Evolutionary conservation across 805 yeast genomes (phyloP).

Genomic region (Brettanomyces sp.): DNA sequence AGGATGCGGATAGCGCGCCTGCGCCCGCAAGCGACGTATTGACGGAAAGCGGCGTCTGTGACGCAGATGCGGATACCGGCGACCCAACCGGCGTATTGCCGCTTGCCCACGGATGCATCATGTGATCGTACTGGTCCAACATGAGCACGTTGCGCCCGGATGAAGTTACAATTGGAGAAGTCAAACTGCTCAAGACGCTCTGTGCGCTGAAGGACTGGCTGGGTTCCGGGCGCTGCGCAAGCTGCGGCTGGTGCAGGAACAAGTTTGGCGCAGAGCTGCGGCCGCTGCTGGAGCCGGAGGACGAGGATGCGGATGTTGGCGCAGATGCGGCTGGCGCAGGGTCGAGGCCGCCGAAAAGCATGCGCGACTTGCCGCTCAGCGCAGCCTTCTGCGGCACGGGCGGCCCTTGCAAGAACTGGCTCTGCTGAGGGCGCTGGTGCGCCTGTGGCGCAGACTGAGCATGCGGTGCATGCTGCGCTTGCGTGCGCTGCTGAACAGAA

Average conservation of each 20-base stretch:
- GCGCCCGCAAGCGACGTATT: background rate
- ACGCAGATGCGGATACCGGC: constrained; percentile 1
- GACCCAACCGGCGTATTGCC: background rate
- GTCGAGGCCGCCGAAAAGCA: constrained; percentile 32
- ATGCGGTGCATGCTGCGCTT: constrained; percentile 31
- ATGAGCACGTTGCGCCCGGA: constrained; percentile 1
- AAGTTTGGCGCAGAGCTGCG: background rate
- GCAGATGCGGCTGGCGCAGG: background rate
- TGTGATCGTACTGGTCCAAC: constrained; percentile 1
- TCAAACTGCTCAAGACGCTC: background rate
- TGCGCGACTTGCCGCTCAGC: constrained; percentile 39
- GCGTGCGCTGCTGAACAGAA: constrained; percentile 40
- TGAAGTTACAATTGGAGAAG: background rate
- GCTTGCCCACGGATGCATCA: constrained; percentile 1
- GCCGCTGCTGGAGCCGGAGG: background rate
- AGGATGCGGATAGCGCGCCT: background rate
- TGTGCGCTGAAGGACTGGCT: background rate
- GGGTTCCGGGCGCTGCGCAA: constrained; percentile 2
- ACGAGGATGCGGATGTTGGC: background rate
- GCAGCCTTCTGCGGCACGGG: background rate
- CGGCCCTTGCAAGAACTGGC: background rate
- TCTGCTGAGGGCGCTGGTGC: background rate
- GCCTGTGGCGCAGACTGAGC: constrained; percentile 15
- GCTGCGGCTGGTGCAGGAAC: constrained; percentile 1
- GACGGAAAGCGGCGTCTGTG: constrained; percentile 1